Percentiles rank a stretch among this genome's conserved stretches.
Conservation (phyloP, 2,329 filamentous ascomycete genomes). For the Claviceps digitariae region DNA sequence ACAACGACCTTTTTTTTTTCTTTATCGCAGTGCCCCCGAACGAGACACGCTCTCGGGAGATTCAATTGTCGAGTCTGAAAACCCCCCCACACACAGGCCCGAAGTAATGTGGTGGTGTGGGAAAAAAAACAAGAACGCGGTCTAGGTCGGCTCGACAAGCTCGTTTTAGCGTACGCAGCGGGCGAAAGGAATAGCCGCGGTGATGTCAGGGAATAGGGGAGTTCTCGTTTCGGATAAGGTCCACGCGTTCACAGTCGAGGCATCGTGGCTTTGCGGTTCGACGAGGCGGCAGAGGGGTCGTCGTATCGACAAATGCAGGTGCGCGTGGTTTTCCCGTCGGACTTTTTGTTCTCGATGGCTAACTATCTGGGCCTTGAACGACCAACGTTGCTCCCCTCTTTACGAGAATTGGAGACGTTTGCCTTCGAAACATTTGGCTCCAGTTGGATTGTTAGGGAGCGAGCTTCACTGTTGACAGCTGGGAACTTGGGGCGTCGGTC, state of each 20-base stretch:
- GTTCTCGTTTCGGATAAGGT: not conserved
- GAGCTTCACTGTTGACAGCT: not conserved
- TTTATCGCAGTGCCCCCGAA: not conserved
- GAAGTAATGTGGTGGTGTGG: not conserved
- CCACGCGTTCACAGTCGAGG: not conserved
- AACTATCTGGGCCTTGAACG: too few species aligned
- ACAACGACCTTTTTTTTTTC: not conserved
- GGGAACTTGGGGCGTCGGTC: conserved; percentile 10
- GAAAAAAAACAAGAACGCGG: not conserved
- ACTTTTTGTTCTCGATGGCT: not conserved
- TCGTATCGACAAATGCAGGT: not conserved
- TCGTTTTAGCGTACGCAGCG: conserved; percentile 3
- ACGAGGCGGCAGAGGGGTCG: not conserved
- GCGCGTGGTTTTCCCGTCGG: not conserved
- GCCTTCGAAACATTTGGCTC: not conserved
- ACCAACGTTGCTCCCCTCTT: not conserved
- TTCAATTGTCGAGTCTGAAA: not conserved
- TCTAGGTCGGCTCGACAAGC: not conserved
- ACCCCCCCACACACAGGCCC: not conserved
- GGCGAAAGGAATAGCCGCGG: conserved; percentile 5
- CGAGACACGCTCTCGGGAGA: not conserved
- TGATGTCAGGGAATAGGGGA: not conserved
- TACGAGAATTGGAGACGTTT: not conserved
- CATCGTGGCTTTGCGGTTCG: not conserved
- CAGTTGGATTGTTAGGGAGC: not conserved